Percentiles rank a stretch among this genome's conserved stretches.
These are phyloP conservation scores for Cicer cuneatum DNA, from an alignment of 306 rosid genomes.

Conservation along the genomic window DNA sequence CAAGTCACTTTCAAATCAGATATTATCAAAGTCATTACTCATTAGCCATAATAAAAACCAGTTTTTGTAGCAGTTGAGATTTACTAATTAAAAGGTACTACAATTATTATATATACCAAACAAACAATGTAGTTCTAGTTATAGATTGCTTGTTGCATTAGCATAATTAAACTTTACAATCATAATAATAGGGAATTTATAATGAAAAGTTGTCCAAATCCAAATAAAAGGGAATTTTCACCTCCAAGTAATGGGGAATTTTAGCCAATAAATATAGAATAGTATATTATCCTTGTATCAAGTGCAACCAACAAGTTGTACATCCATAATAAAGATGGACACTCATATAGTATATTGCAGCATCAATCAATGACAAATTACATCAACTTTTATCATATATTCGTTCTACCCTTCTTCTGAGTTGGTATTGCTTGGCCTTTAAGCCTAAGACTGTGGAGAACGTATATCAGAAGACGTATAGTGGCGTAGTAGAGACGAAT, in stretches of 20 bases:
- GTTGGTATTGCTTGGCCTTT: constrained; percentile 56
- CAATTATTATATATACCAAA: constrained; percentile 31
- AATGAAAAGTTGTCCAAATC: constrained; percentile 9
- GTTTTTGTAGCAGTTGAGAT: constrained; percentile 22
- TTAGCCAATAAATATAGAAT: constrained; percentile 24
- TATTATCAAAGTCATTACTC: constrained; percentile 7
- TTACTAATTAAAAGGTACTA: constrained; percentile 28
- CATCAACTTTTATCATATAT: constrained; percentile 3
- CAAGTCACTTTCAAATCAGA: constrained; percentile 13
- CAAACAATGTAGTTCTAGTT: not conserved
- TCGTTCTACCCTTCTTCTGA: constrained; percentile 23
- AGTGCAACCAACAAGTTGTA: constrained; percentile 26
- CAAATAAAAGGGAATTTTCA: constrained; percentile 6
- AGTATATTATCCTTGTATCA: constrained; percentile 26
- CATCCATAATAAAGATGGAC: constrained; percentile 32
- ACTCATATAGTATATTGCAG: constrained; percentile 25
- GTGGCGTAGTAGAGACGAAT: constrained; percentile 40
- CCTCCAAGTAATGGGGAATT: constrained; percentile 29
- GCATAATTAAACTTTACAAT: constrained; percentile 24
- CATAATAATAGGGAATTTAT: not conserved
- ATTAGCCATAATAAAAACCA: constrained; percentile 16
- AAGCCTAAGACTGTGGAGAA: constrained; percentile 52
- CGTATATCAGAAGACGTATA: constrained; percentile 40
- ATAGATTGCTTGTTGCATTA: constrained; percentile 17
- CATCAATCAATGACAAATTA: constrained; percentile 7